These are phyloP conservation scores for Eremomyces bilateralis DNA, from an alignment of 495 filamentous ascomycete genomes.

Conservation along the genomic window DNA sequence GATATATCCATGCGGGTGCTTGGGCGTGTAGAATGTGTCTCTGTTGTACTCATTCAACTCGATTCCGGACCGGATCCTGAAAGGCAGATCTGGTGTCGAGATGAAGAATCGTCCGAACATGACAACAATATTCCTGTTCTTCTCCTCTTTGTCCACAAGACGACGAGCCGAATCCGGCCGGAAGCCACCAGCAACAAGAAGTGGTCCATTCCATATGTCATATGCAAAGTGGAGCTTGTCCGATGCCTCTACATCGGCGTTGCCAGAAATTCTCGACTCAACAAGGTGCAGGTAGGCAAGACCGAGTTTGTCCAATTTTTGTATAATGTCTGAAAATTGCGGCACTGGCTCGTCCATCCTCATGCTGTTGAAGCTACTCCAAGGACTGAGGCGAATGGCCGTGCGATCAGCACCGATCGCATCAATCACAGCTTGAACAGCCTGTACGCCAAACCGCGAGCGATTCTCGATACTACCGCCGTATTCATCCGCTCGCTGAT, in stretches of 20 bases:
- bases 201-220: constrained; percentile 26
- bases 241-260: constrained; percentile 20
- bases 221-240: constrained; percentile 33
- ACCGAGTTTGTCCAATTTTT: constrained; percentile 27
- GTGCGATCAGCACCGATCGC: constrained; percentile 42
- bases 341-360: constrained; percentile 37
- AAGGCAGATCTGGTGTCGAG: constrained; percentile 49
- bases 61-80: constrained; percentile 34
- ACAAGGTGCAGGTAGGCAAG: constrained; percentile 49
- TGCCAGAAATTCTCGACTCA: constrained; percentile 28
- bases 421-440: constrained; percentile 34
- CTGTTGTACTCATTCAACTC: constrained; percentile 33
- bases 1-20: constrained; percentile 33
- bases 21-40: constrained; percentile 33
- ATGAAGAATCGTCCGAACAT: constrained; percentile 46
- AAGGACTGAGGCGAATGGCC: constrained; percentile 44
- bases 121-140: constrained; percentile 24
- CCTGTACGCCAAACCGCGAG: constrained; percentile 41
- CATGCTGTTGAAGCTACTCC: constrained; percentile 45
- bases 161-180: constrained; percentile 23
- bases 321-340: constrained; percentile 38
- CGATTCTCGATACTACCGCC: constrained; percentile 57
- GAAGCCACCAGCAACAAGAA: constrained; percentile 42
- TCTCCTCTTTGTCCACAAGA: constrained; percentile 31
- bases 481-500: constrained; percentile 41